Base-by-base conservation (phyloP, 2,329 filamentous ascomycete species). In the Apiospora kogelbergensis region DNA sequence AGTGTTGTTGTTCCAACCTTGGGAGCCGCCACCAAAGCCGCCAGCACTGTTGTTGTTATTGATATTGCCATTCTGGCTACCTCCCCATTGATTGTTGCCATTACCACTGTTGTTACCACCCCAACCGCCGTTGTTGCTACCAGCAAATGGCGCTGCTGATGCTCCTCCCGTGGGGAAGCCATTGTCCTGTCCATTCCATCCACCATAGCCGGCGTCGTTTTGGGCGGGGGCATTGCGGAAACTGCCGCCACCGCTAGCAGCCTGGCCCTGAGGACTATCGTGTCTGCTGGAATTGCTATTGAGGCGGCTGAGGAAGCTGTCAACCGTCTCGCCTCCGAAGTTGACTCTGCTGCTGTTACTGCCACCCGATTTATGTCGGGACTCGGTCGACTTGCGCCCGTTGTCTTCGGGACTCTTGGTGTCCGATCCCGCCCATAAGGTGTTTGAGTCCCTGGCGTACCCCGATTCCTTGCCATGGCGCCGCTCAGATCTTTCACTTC, bases 1-100 rank as follows among this genome's bases (percentile, higher is more conserved):
- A 13, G 5, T 26, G 30, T 60, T 57, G 26, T 68, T 71, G 45
- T 67, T 70, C 24, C 70, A 70, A 64, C 53, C 71, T 44, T 70
- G 63, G 68, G 40, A 37, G 30, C 20, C 53, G n/a, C 53, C 30
- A 5, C 53, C 30, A 22, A 60, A 37, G 30, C 6, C 20, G 17
- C 1, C 42, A 45, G 17, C n/a, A 13, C 37, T 60, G 46, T 66
- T 68, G 53, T 37, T 63, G 11, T 20, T 37, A 9, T 60, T 60
- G 20, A 57, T 68, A 22, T 53, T 63, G 11, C 17, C 40, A 44
- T 60, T 67, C 22, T 66, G 45, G 6, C 20, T 46, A 30, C 37
- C 57, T 20, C 44, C 67, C 67, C 63, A 66, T 26, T 15, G n/a
- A 46, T 63, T 30, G 53, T 68, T 67, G 26, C 53, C 57, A 26